Base-by-base conservation (phyloP, 176 grass and related monocot species). In the Zea luxurians region DNA sequence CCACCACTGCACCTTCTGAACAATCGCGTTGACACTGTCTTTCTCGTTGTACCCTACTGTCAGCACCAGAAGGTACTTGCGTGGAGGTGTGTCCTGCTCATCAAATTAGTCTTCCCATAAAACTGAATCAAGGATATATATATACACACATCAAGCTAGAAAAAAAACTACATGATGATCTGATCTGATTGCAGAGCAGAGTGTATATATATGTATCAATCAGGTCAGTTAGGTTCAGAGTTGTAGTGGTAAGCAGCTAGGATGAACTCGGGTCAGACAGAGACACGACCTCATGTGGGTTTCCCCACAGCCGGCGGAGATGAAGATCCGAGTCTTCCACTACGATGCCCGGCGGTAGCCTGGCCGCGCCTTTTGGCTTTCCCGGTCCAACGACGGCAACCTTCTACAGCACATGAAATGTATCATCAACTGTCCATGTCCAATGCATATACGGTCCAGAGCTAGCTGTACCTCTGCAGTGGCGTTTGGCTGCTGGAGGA, bases 271-370 rank as follows among this genome's bases (percentile, higher is more conserved):
- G 38, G 4, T 40, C 38, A 40, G 38, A 40, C 27, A 27, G 27
- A 27, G 27, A 7, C 27, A 27, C 27, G 27, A 76, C 57, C 20
- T 90, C 73, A 16, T 18, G 60, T 36, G 87, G 84, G 13, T 83
- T 45, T 61, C 91, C 87, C 91, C 91, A 89, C 20, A 92, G 71
- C 18, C 90, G 67, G 16, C 86, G 83, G 5, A 76, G 58, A 40
- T 86, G 85, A 79, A 89, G 54, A 58, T 92, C 90, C 7, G 90
- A 74, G 7, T 92, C 83, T 49, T 10, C 4, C 0, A 46, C 83
- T 0, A 87, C 16, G 37, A 92, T 89, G 4, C 78, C 68, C 0
- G 87, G 84, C 0, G 91, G 87, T 70, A 93, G 71, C 67, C 59
- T 76, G 68, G 83, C 87, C 48, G 47, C 70, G 1, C 84, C 87